Conservation (phyloP, 176 grass and related monocot genomes). For the Saccharum spontaneum region DNA sequence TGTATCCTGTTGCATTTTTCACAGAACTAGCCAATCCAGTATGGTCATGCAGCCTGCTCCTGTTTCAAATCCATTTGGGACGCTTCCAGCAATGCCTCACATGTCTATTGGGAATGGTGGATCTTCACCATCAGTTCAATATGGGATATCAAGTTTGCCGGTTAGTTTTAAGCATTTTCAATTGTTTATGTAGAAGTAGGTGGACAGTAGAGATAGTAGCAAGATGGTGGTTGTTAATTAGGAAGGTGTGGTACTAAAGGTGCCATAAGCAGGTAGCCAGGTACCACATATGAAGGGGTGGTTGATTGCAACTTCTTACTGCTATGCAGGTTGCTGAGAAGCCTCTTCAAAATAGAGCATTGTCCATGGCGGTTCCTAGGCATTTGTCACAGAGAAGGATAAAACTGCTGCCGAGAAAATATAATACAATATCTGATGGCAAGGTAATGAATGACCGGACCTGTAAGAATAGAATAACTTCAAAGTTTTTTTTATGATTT, state of each 20-base stretch:
- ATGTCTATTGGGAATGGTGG: conserved; percentile 88
- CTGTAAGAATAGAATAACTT: not conserved
- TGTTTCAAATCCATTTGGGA: conserved; percentile 86
- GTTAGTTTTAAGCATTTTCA: conserved; percentile 42
- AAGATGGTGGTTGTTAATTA: not conserved
- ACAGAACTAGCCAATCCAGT: conserved; percentile 58
- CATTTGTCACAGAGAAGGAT: conserved; percentile 93
- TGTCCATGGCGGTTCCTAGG: conserved; percentile 68
- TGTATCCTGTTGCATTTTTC: conserved; percentile 33
- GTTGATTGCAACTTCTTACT: conserved; percentile 33
- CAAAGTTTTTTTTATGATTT: not conserved
- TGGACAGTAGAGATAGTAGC: not conserved
- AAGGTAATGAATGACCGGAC: conserved; percentile 46
- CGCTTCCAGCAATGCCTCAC: conserved; percentile 87
- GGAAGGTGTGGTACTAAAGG: not conserved
- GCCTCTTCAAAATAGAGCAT: conserved; percentile 56
- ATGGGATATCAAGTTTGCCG: conserved; percentile 96
- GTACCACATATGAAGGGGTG: not conserved
- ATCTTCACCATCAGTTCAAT: conserved; percentile 84
- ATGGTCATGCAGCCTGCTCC: conserved; percentile 70
- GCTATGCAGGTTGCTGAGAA: conserved; percentile 79
- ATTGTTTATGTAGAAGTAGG: conserved; percentile 12
- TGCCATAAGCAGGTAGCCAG: not conserved
- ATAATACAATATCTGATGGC: conserved; percentile 65
- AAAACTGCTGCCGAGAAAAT: conserved; percentile 75